A percentile compares a stretch with the other conserved stretches of the same genome.
Conservation (phyloP, 192 early-diverging fungal genomes). For the Backusella macrospora region DNA sequence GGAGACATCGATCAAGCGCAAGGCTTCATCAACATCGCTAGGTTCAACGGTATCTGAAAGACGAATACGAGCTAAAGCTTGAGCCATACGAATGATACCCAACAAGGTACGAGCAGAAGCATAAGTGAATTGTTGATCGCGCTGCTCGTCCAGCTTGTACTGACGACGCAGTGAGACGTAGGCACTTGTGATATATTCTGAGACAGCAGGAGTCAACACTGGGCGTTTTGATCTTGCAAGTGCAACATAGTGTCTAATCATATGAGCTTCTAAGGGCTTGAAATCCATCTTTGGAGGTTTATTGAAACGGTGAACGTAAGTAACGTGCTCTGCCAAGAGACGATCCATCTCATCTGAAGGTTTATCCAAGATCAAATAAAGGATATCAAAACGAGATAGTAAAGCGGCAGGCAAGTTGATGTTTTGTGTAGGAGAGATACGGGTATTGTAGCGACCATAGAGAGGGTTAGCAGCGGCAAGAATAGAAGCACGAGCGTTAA, state of each 20-base stretch:
- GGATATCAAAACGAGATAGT: conserved; percentile 92
- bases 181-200: conserved; percentile 85
- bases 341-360: conserved; percentile 86
- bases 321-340: conserved; percentile 89
- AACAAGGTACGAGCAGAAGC: conserved; percentile 85
- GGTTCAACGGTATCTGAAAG: conserved; percentile 74
- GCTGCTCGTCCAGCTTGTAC: conserved; percentile 54
- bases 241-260: conserved; percentile 93
- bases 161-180: conserved; percentile 83
- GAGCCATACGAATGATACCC: conserved; percentile 89
- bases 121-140: conserved; percentile 73
- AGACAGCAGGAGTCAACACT: conserved; percentile 71
- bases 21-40: conserved; percentile 87
- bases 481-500: conserved; percentile 95
- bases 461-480: conserved; percentile 96
- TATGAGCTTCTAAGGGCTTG: conserved; percentile 67
- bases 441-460: conserved; percentile 94
- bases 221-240: conserved; percentile 76
- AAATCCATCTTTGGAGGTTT: conserved; percentile 70
- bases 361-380: conserved; percentile 90
- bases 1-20: conserved; percentile 87
- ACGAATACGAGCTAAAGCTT: conserved; percentile 90
- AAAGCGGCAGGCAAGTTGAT: conserved; percentile 97
- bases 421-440: conserved; percentile 88
- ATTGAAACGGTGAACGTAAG: conserved; percentile 90